Evolutionary conservation across 139 green algal species (phyloP).

Genomic region (Closterium sp.): DNA sequence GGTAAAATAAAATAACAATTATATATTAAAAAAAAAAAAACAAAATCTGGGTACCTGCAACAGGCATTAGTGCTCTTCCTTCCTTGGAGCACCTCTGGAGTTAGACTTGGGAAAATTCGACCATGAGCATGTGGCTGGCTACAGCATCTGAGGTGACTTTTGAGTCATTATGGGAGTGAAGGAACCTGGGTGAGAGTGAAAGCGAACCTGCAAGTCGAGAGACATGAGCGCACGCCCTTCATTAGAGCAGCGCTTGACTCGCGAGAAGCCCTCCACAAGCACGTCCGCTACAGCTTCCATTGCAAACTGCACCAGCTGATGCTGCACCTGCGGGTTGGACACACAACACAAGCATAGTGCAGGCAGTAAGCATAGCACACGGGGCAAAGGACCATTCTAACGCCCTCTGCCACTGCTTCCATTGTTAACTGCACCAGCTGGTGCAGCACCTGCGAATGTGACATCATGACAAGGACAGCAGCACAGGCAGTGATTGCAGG

Average conservation of each 20-base stretch:
- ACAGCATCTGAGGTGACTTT: constrained; percentile 19
- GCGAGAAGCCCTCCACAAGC: constrained; percentile 49
- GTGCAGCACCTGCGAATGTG: constrained; percentile 44
- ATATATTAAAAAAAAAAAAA: no score
- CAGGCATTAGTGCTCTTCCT: constrained; percentile 5
- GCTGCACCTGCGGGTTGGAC: constrained; percentile 46
- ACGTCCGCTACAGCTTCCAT: constrained; percentile 24
- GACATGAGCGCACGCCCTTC: constrained; percentile 52
- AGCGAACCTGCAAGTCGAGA: constrained; percentile 44
- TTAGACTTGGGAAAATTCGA: constrained; percentile 5
- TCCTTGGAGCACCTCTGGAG: constrained; percentile 48
- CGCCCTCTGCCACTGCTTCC: constrained; percentile 28
- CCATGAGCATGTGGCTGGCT: no score
- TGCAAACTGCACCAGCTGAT: constrained; percentile 42
- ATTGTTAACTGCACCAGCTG: constrained; percentile 34
- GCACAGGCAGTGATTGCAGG: no score
- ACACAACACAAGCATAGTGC: no score
- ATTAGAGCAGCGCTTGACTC: constrained; percentile 48
- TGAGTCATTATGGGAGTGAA: no score
- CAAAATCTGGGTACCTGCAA: no score
- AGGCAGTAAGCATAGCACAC: no score
- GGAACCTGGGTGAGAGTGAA: no score
- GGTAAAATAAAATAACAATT: no score
- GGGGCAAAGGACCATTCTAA: no score
- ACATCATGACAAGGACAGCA: no score